Evolutionary conservation across 345 rosid genomes (phyloP), one percentile per base, ranked within the genome.

Genomic region (Gossypium arboreum): DNA sequence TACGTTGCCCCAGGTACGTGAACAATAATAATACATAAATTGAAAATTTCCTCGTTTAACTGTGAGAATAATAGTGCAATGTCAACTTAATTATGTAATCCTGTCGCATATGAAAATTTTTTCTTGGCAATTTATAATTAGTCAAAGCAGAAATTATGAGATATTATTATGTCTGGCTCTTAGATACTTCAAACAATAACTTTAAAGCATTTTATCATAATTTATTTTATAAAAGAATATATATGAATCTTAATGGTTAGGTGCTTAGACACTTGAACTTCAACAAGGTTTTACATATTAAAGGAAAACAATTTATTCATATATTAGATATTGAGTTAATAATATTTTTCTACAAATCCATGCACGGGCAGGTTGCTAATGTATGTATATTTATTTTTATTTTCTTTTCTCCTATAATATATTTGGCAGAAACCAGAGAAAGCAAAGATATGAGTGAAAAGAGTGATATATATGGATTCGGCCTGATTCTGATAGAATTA

Each of bases 391-490:
- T 29, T 29, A 0, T 29, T 29, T 29, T 22, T 67, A 2, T 9
- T 22, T 59, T 11, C 3, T 9, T 43, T 27, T 65, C 43, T 3
- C 55, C 1, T 24, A 16, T 34, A 34, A 5, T 34, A 34, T 34
- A 4, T 34, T 57, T 75, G 78, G 73, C 82, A 94, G 97, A 92
- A 83, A 81, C 82, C 0, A 86, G 80, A 79, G 90, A 92, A 61
- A 77, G 70, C 69, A 85, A 86, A 63, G 85, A 85, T 7, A 56
- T 84, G 12, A 84, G 82, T 15, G 89, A 84, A 77, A 89, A 87
- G 83, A 85, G 91, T 61, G 91, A 94, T 79, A 79, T 89, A 4
- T 91, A 88, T 55, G 86, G 87, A 50, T 86, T 87, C 48, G 98
- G 98, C 20, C 84, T 91, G 27, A 52, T 94, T 48, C 90, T 94